These are phyloP conservation scores for Saturnispora ahearnii DNA, from an alignment of 805 yeast species.

Conservation along the genomic window DNA sequence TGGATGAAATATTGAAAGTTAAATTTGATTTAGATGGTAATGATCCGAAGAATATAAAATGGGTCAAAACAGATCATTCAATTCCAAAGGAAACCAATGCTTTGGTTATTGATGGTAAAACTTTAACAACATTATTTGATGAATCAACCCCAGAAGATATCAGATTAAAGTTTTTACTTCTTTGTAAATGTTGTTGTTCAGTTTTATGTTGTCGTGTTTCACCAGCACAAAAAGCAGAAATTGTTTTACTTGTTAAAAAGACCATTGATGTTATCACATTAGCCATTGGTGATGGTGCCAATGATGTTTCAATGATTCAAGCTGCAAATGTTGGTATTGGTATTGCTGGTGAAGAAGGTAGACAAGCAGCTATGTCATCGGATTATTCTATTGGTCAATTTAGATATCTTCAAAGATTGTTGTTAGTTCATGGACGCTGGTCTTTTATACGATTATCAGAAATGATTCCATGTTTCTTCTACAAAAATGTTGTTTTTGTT, in stretches of 20 bases:
- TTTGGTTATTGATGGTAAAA: slow-evolving; percentile 62
- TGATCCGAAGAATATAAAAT: slow-evolving; percentile 32
- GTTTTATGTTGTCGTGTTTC: slow-evolving; percentile 82
- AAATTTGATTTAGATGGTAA: slow-evolving; percentile 10
- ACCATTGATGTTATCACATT: slow-evolving; percentile 64
- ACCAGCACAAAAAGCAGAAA: slow-evolving; percentile 74
- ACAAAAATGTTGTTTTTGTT: slow-evolving; percentile 68
- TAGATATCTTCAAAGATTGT: slow-evolving; percentile 52
- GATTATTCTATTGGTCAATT: slow-evolving; percentile 81
- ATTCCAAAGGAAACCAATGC: slow-evolving; percentile 54
- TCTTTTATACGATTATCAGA: slow-evolving; percentile 66
- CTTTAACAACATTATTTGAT: slow-evolving; percentile 31
- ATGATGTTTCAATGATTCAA: slow-evolving; percentile 83
- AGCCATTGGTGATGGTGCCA: slow-evolving; percentile 82
- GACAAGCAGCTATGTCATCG: slow-evolving; percentile 81
- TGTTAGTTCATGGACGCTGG: slow-evolving; percentile 80
- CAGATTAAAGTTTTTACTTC: slow-evolving; percentile 49
- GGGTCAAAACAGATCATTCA: slow-evolving; percentile 52
- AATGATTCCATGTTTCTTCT: slow-evolving; percentile 72
- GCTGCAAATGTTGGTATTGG: slow-evolving; percentile 82
- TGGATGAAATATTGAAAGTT: slow-evolving; percentile 15
- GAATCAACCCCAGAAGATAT: slow-evolving; percentile 19
- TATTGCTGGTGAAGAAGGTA: slow-evolving; percentile 80
- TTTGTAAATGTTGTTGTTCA: slow-evolving; percentile 68
- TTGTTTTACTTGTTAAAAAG: slow-evolving; percentile 57